Evolutionary conservation across 1,284 basidiomycete species (phyloP), one percentile per base, ranked within the genome.

Genomic region (Heterobasidion irregulare): DNA sequence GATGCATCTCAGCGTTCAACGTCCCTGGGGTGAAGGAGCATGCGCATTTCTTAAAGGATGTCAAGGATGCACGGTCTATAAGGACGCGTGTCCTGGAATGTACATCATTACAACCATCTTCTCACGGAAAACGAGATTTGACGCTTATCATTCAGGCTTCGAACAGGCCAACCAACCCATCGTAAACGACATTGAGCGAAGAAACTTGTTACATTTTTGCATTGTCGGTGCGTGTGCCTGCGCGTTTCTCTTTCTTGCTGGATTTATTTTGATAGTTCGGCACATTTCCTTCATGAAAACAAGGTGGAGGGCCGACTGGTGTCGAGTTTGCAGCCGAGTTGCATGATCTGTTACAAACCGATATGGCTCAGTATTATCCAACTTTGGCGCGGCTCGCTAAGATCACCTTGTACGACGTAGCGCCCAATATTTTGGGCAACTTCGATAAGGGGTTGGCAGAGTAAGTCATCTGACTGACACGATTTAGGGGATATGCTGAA

Each of bases 281-380:
- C 26, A 26, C 26, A 26, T 26, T 26, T 5, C 26, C 6, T 26
- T 26, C 6, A 26, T 26, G 12, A 26, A 45, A 53, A 35, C 19
- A 56, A 83, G 82, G 82, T n/a, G 85, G 84, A 43, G 86, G 85
- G 12, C 85, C 84, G 1, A 87, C 85, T 7, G 91, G 91, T 2
- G 84, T 92, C 54, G 92, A 94, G 68, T 92, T 93, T 62, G 81
- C 88, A 0, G 91, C 92, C 8, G 94, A 96, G 68, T 69, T 97
- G 56, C 84, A 91, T 58, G 93, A 97, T 67, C 76, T 96, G 46
- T 75, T 94, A 55, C 82, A 83, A 56, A 78, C 83, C 33, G 94
- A 97, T 60, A 79, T 94, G 6, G 66, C 75, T n/a, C 70, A 72
- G 45, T 75, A 85, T 62, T 90, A 84, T 63, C 86, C 87, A 3